A percentile compares a stretch with the other conserved stretches of the same genome.
Conservation (phyloP, 2,329 filamentous ascomycete genomes). For the Zasmidium angulare region DNA sequence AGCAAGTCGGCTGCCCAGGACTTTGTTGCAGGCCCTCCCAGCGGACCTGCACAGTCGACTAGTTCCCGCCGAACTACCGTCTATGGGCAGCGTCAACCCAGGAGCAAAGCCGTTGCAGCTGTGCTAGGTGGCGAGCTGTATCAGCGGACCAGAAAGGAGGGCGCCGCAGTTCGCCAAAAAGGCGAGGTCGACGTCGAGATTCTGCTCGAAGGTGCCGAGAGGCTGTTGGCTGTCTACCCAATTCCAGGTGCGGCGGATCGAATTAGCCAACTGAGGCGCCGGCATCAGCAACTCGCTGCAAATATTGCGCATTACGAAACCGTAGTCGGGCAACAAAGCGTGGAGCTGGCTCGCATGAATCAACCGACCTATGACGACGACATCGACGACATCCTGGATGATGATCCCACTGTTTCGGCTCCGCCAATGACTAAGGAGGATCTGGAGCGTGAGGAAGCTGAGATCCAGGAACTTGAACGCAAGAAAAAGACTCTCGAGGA, state of each 20-base stretch:
- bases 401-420: conserved; percentile 41
- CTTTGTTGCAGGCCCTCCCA: conserved; percentile 12
- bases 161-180: conserved; percentile 49
- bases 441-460: conserved; percentile 67
- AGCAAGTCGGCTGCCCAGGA: conserved; percentile 47
- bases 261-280: conserved; percentile 69
- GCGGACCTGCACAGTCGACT: conserved; percentile 14
- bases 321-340: conserved; percentile 73
- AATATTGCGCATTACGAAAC: conserved; percentile 80
- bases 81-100: conserved; percentile 51
- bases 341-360: conserved; percentile 72
- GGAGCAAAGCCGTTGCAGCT: conserved; percentile 82
- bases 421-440: conserved; percentile 65
- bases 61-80: conserved; percentile 49
- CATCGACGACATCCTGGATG: conserved; percentile 47
- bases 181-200: conserved; percentile 85
- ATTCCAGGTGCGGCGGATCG: conserved; percentile 75
- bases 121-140: conserved; percentile 87
- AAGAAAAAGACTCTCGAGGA: conserved; percentile 64
- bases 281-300: conserved; percentile 68
- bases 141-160: conserved; percentile 67
- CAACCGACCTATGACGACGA: conserved; percentile 38
- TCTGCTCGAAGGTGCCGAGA: conserved; percentile 81
- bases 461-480: conserved; percentile 62
- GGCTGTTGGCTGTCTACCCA: conserved; percentile 83